These are phyloP conservation scores for Colletotrichum echinochloae DNA, from an alignment of 2,329 filamentous ascomycete genomes.

Conservation along the genomic window DNA sequence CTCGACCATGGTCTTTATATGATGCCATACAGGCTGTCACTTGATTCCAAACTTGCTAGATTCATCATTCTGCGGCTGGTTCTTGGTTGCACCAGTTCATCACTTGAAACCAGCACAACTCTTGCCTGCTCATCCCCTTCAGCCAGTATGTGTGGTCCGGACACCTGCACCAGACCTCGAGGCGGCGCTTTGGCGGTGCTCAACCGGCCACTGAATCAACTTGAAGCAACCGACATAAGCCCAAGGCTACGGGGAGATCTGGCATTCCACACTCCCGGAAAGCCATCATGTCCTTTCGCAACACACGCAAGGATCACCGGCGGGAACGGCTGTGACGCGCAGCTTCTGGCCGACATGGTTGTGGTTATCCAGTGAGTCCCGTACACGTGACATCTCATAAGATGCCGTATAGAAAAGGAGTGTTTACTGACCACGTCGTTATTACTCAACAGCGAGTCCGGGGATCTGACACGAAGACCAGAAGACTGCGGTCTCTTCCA, in stretches of 20 bases:
- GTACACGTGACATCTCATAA: not conserved
- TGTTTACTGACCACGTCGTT: not conserved
- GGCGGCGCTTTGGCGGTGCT: conserved; percentile 62
- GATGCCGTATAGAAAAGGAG: too few relatives aligned
- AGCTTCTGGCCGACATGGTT: conserved; percentile 44
- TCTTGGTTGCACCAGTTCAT: rapidly evolving
- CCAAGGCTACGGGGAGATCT: conserved; percentile 51
- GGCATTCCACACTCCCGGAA: conserved; percentile 57
- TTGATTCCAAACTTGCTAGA: rapidly evolving
- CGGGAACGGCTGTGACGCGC: conserved; percentile 25
- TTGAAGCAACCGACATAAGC: not conserved
- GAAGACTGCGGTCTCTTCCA: conserved; percentile 58
- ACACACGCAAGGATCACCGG: conserved; percentile 59
- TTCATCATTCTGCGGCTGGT: rapidly evolving
- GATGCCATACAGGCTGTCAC: not conserved
- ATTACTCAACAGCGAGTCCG: conserved; percentile 50
- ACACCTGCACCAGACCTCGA: conserved; percentile 54
- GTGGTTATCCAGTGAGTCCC: conserved; percentile 60
- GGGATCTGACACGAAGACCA: conserved; percentile 56
- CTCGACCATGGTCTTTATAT: not conserved
- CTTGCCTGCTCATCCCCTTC: not conserved
- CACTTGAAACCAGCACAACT: not conserved
- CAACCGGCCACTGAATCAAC: conserved; percentile 42
- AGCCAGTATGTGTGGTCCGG: conserved; percentile 58
- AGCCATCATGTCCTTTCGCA: conserved; percentile 52